Evolutionary conservation across 139 green algal species (phyloP).

Genomic region (Chlorokybus atmophyticus): DNA sequence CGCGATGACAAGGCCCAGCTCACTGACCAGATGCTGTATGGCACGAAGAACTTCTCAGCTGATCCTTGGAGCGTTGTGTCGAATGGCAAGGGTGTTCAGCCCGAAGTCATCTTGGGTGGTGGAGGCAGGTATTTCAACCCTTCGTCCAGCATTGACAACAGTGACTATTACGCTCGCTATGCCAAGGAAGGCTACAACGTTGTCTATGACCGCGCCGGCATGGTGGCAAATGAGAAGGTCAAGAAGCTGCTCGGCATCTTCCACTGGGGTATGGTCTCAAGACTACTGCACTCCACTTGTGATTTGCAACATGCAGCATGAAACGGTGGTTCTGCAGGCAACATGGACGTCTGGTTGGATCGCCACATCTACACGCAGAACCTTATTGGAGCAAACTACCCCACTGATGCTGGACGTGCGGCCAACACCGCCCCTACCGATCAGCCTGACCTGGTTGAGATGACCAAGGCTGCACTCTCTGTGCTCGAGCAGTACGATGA

Average conservation of each 20-base stretch:
- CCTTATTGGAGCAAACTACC: neutral
- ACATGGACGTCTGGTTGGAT: slow-evolving; percentile 7
- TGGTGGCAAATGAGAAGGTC: neutral
- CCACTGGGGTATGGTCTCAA: no score
- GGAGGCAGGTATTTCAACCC: slow-evolving; percentile 3
- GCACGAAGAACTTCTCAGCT: neutral
- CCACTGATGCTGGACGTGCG: neutral
- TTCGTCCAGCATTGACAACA: neutral
- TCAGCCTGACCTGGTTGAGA: slow-evolving; percentile 4
- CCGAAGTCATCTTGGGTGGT: slow-evolving; percentile 6
- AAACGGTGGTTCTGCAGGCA: no score
- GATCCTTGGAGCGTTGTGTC: neutral
- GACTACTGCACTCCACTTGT: no score
- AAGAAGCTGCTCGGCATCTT: slow-evolving; percentile 5
- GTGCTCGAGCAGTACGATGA: neutral
- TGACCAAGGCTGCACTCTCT: neutral
- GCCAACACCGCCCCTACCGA: no score
- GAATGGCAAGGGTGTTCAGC: neutral
- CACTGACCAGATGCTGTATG: slow-evolving; percentile 2
- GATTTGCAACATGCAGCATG: no score
- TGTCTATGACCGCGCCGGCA: neutral
- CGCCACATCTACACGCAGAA: slow-evolving; percentile 3
- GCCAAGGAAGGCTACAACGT: neutral
- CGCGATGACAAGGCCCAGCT: slow-evolving; percentile 1
- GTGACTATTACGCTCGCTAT: neutral